Base-by-base conservation (phyloP, 352 stramenopile species). In the Blastocystis sp. region DNA sequence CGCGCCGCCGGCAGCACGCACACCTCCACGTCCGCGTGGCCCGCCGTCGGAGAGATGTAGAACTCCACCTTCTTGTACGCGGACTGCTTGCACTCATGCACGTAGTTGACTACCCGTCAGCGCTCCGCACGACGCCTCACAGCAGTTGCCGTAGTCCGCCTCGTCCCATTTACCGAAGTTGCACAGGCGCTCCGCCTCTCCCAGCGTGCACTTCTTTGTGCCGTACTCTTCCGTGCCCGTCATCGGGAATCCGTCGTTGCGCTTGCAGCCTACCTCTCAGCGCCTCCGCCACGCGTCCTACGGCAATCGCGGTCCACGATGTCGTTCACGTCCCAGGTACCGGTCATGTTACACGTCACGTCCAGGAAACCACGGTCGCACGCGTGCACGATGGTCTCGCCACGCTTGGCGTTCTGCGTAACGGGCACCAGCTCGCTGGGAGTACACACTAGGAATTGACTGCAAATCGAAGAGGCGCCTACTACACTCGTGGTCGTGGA, bases 281-380 rank as follows among this genome's bases (percentile, higher is more conserved):
- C 2, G 9, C 4, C 14, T 11, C 19, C n/a, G 6, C 34, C n/a
- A 54, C 19, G 60, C n/a, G 28, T 19, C 11, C 34, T 60, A 77
- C 66, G 60, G 66, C 66, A 77, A 77, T 77, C 38, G 52, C 60
- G 3, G 2, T 3, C 28, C 19, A 59, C n/a, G 42, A 77, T 77
- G 66, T 77, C 66, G 2, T 54, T 54, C 66, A 57, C n/a, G 52
- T 54, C 34, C 66, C 66, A 77, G 52, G 66, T 77, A 57, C 66
- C 66, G n/a, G 66, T 77, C 66, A 77, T 77, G 52, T 77, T 77
- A 60, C 66, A 77, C n/a, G 66, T 77, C 17, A 77, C 66, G 9
- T 77, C 66, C 38, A 77, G 4, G 66, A n/a, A 77, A 54, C 66
- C 66, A 60, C 66, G 66, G 40, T 77, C 66, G 38, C 66, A 77